These are phyloP conservation scores for Pseudogymnoascus sp. DNA, from an alignment of 2,329 filamentous ascomycete genomes.

Conservation along the genomic window DNA sequence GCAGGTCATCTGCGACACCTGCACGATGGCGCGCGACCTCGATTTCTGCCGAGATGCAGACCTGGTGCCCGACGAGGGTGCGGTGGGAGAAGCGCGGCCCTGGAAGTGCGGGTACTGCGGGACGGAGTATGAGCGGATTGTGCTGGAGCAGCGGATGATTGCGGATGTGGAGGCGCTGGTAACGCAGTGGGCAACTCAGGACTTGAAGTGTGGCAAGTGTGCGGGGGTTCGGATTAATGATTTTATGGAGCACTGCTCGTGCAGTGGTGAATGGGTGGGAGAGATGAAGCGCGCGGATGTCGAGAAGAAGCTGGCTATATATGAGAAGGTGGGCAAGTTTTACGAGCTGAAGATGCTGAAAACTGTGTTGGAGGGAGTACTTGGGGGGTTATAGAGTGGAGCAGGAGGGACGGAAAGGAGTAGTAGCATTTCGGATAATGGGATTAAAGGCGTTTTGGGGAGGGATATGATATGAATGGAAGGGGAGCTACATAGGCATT, in stretches of 20 bases:
- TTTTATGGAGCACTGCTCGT: slow-evolving; percentile 94
- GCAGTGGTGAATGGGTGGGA: slow-evolving; percentile 75
- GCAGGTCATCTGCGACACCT: slow-evolving; percentile 80
- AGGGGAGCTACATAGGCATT: neutral
- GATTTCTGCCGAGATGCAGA: slow-evolving; percentile 89
- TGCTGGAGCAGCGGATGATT: slow-evolving; percentile 76
- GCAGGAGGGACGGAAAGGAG: neutral
- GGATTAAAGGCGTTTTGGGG: neutral
- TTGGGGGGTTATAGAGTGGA: slow-evolving; percentile 34
- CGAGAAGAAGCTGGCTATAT: slow-evolving; percentile 56
- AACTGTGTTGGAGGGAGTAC: slow-evolving; percentile 60
- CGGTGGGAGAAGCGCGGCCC: slow-evolving; percentile 28
- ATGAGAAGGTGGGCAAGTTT: slow-evolving; percentile 64
- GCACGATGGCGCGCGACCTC: slow-evolving; percentile 79
- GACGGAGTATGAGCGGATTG: slow-evolving; percentile 65
- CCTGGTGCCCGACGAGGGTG: slow-evolving; percentile 47
- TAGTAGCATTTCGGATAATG: neutral
- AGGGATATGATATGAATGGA: neutral
- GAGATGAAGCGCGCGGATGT: slow-evolving; percentile 61
- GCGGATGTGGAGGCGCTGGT: slow-evolving; percentile 65
- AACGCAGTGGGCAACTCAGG: slow-evolving; percentile 79
- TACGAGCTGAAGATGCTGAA: slow-evolving; percentile 78
- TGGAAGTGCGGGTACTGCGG: slow-evolving; percentile 76
- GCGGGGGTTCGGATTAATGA: slow-evolving; percentile 76
- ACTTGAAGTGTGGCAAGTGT: slow-evolving; percentile 68